A percentile compares a stretch with the other conserved stretches of the same genome.
Conservation (phyloP, 768 basidiomycete species). For the Leccinum disarticulatum region DNA sequence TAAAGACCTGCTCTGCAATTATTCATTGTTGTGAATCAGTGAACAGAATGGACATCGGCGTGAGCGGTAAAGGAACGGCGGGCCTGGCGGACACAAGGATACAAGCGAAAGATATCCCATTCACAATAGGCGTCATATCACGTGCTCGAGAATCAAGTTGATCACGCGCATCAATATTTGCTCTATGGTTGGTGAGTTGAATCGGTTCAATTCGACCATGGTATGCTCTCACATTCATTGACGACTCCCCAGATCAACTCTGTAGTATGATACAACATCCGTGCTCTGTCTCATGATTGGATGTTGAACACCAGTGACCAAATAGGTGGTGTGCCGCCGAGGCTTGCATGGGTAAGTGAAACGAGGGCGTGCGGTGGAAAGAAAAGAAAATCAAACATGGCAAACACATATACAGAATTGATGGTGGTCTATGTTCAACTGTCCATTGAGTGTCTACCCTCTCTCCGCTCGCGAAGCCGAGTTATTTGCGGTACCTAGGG, state of each 20-base stretch:
- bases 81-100: background rate
- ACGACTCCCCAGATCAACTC: background rate
- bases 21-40: slow-evolving; percentile 18
- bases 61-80: background rate
- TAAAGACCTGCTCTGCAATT: slow-evolving; percentile 30
- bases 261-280: background rate
- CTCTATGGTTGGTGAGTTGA: background rate
- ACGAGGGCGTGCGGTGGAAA: background rate
- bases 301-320: slow-evolving; percentile 3
- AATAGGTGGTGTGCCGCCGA: background rate
- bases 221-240: background rate
- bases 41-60: slow-evolving; percentile 5
- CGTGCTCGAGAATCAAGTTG: slow-evolving; percentile 23
- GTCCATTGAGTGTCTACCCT: slow-evolving; percentile 6
- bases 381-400: slow-evolving; percentile 9
- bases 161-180: background rate
- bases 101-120: background rate
- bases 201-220: background rate
- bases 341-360: slow-evolving; percentile 4
- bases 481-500: slow-evolving; percentile 30
- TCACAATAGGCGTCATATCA: slow-evolving; percentile 18
- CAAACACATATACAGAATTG: slow-evolving; percentile 20
- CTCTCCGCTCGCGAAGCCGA: background rate
- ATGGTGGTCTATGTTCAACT: slow-evolving; percentile 25
- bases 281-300: background rate